Evolutionary conservation across 129 eudicot species (phyloP), one percentile per base, ranked within the genome.

Genomic region (Pittosporum tobira): DNA sequence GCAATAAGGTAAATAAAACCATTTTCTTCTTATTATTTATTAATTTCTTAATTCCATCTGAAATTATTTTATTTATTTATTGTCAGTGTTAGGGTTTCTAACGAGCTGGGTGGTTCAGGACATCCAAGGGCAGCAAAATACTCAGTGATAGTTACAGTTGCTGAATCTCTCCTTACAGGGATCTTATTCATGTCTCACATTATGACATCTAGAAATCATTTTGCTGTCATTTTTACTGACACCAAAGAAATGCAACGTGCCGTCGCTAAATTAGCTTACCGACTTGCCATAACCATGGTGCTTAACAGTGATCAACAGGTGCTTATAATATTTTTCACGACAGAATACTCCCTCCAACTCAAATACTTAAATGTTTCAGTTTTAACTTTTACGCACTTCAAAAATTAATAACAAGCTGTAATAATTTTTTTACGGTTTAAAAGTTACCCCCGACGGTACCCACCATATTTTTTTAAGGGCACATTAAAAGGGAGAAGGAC

Each of bases 41-140:
- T 2, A 20, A 15, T 28, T 38, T 52, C 19, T 18, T 24, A 36
- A 34, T 25, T 11, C 14, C 48, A 8, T 4, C 28, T 24, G 34
- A 45, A 8, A n/a, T 67, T 3, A 7, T 31, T 21, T 14, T 26
- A 6, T 19, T 24, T 59, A 24, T 47, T 66, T 56, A 26, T 16
- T 37, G 6, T 6, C 59, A 81, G 94, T 51, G 84, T 87, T 21
- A 70, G 91, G 36, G 91, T 87, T 19, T 72, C 95, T 1, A 87
- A 87, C 46, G 91, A 82, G 75, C 81, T 87, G 2, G 91, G 95
- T 58, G 91, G 95, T 58, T 77, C 84, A 3, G 73, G 81, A 19
- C 94, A 80, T 57, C 84, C 94, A 0, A 66, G 94, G 57, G 94
- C 87, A 1, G 84, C 88, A n/a, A 85, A 85, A 46, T 85, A 81